Base-by-base conservation (phyloP, 1,284 basidiomycete species). In the Bondarzewia mesenterica region DNA sequence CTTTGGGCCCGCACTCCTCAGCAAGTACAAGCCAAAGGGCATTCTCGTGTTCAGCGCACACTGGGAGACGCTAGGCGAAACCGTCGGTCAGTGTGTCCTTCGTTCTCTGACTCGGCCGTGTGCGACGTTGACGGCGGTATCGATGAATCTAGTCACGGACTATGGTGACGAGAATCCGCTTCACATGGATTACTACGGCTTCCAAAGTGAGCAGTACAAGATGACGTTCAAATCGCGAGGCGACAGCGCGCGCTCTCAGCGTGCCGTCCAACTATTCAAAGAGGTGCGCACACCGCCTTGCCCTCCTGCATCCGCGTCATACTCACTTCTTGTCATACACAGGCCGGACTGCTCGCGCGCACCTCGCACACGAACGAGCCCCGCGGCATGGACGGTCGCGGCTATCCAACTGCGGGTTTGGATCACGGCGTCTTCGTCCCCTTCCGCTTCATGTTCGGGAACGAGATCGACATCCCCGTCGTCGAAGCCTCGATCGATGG, bases 1-100 rank as follows among this genome's bases (percentile, higher is more conserved):
- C 52, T 86, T 89, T 62, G 86, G 86, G 1, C 79, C 80, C 2
- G 69, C 70, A 0, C 60, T 90, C 23, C 57, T 87, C 43, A 60
- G 76, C 47, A 88, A 88, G 61, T 89, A 89, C 62, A 71, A 77
- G 37, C 85, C 85, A 1, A 82, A 79, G 59, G 85, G 75, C 10
- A 82, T 89, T 49, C 75, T 89, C 2, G 83, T 89, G 1, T 87
- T 89, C 66, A 86, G 82, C 55, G 86, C 86, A 15, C 86, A 89
- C 57, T 89, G 85, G 85, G 86, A 89, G 57, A 80, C 82, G 1
- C 40, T 49, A 6, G 71, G 68, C 5, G 75, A 80, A 60, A 72
- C 74, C 38, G 65, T 78, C 42, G 80, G 81, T 78, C 57, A 42
- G 66, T 54, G 16, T 35, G 48, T 38, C 55, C 48, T 49, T 41